phyloP scores from a whole-genome alignment of 1,284 basidiomycete genomes.

The Boletellus deceptivus region DNA sequence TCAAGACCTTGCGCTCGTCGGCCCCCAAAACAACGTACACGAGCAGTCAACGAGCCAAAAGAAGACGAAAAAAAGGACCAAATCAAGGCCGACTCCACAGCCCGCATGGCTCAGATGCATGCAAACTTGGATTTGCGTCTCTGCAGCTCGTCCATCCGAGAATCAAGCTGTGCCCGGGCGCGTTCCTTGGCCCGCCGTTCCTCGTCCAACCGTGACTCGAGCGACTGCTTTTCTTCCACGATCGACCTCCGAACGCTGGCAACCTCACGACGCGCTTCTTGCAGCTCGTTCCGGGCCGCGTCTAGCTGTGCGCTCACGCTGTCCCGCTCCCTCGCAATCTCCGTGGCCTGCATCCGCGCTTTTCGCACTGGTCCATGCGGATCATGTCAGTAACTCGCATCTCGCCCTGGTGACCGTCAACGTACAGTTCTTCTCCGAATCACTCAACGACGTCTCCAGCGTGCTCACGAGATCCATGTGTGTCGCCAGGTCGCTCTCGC shows the following conservation, averaged over 20 bases:
- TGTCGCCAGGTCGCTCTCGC: conserved; percentile 85
- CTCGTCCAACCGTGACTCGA: conserved; percentile 77
- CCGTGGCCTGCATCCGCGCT: conserved; percentile 85
- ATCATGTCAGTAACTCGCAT: conserved; percentile 20
- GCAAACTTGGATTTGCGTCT: conserved; percentile 84
- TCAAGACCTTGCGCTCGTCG: conserved; percentile 25
- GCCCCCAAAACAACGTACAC: conserved; percentile 27
- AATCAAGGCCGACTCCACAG: not conserved
- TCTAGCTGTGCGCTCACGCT: conserved; percentile 63
- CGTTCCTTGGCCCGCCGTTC: conserved; percentile 82
- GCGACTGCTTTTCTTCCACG: conserved; percentile 80
- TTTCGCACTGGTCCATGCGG: conserved; percentile 65
- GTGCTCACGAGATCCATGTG: conserved; percentile 88
- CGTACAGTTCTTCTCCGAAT: conserved; percentile 88
- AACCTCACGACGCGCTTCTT: conserved; percentile 75
- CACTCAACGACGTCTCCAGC: conserved; percentile 79
- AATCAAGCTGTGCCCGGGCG: conserved; percentile 78
- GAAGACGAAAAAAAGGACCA: conserved; percentile 7
- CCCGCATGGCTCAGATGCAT: conserved; percentile 50
- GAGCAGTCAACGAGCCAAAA: conserved; percentile 22
- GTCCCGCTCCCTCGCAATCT: conserved; percentile 82
- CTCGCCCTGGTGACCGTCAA: conserved; percentile 24
- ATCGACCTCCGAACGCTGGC: conserved; percentile 74
- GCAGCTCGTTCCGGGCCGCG: conserved; percentile 64
- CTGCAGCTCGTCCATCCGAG: conserved; percentile 79